Evolutionary conservation across 108 stramenopile genomes (phyloP), one percentile per base, ranked within the genome.

Genomic region (Craspedostauros australis): DNA sequence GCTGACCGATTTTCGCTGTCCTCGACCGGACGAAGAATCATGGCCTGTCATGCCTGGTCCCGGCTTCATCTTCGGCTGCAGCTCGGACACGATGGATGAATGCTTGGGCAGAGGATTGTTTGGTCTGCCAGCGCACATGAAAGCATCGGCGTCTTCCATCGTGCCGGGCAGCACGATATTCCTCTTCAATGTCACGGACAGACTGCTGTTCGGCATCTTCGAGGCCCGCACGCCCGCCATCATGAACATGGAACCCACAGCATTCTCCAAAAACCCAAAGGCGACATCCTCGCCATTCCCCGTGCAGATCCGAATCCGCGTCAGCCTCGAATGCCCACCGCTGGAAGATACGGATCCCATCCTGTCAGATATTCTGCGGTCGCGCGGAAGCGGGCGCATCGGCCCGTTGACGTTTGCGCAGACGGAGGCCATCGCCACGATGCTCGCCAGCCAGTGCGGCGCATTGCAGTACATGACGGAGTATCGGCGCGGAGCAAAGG

Each of bases 61-160:
- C 11, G 91, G 91, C 18, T 86, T 88, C 43, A 88, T 93, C 23
- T 93, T 93, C 84, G 91, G 91, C 26, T 88, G 86, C 47, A 81
- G 75, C 26, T 66, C 73, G 37, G 77, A 84, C 58, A 88, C 91
- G 20, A 88, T 93, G 86, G 91, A 88, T 63, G 91, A 93, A 57
- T 88, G 86, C 57, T 54, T 93, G 14, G 91, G 84, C 6, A 58
- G 82, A 32, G 91, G 91, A n/a, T 68, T 93, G 16, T 86, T 93
- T 70, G 91, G 91, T 11, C 65, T 93, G 18, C 91, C 91, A 21
- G 62, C 68, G 8, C 86, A 93, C 32, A 93, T 93, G 91, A 93
- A 88, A 63, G 75, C 66, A 29, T 82, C 84, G 12, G 86, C 86
- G 9, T 54, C 79, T 16, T 60, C 66, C 20, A 93, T 93, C 39